These are phyloP conservation scores for Daucus carota DNA, from an alignment of 129 eudicot species.

Conservation along the genomic window DH1_v3.0 NC_030381.2:19509501-19510000, in stretches of 20 bases:
- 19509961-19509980: conserved; percentile 24
- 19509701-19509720: conserved; percentile 17
- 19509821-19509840: not conserved
- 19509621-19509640: conserved; percentile 81
- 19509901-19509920: conserved; percentile 91
- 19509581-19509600: not conserved
- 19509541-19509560: not conserved
- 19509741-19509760: not conserved
- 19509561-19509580: not conserved
- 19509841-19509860: not conserved
- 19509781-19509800: not conserved
- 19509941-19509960: conserved; percentile 85
- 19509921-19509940: conserved; percentile 89
- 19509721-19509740: conserved; percentile 5
- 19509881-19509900: conserved; percentile 54
- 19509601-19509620: conserved; percentile 61
- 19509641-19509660: conserved; percentile 58
- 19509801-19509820: not conserved
- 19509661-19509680: conserved; percentile 84
- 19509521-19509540: not conserved
- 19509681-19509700: conserved; percentile 91
- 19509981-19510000: conserved; percentile 35
- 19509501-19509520: conserved; percentile 4
- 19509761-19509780: not conserved
- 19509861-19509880: not conserved